A percentile compares a stretch with the other conserved stretches of the same genome.
These are phyloP conservation scores for Aphanocladium album DNA, from an alignment of 2,329 filamentous ascomycete species.

Conservation along the genomic window DNA sequence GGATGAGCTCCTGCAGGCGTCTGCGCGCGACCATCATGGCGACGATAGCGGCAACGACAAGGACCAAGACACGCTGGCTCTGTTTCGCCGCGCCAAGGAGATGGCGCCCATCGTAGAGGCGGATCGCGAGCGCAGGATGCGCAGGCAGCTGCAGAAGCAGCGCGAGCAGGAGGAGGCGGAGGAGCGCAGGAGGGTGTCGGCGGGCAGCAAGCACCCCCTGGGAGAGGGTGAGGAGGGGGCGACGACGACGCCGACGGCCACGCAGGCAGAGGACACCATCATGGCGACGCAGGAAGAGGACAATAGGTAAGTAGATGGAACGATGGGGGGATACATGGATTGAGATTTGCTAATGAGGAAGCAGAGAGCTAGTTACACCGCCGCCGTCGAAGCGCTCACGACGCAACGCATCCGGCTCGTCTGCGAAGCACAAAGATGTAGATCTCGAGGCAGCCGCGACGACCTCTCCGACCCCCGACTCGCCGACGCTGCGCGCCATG, in stretches of 20 bases:
- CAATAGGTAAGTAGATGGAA: not conserved
- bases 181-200: not conserved
- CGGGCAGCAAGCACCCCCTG: not conserved
- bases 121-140: slow-evolving; percentile 31
- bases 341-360: not conserved
- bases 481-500: not conserved
- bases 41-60: slow-evolving; percentile 20
- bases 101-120: slow-evolving; percentile 42
- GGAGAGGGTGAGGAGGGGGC: not conserved
- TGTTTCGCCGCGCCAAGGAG: slow-evolving; percentile 47
- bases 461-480: not conserved
- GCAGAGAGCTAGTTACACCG: slow-evolving; percentile 31
- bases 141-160: slow-evolving; percentile 20
- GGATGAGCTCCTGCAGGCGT: slow-evolving; percentile 11
- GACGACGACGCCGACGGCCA: slow-evolving; percentile 17
- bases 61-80: slow-evolving; percentile 36
- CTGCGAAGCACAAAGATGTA: slow-evolving; percentile 15
- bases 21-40: not conserved
- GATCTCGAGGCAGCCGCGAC: slow-evolving; percentile 12
- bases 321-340: not conserved
- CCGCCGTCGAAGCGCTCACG: slow-evolving; percentile 35
- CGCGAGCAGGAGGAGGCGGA: slow-evolving; percentile 18
- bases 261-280: slow-evolving; percentile 17
- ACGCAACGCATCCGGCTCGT: slow-evolving; percentile 15
- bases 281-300: not conserved